Base-by-base conservation (phyloP, 2,329 filamentous ascomycete genomes). In the Fusarium equiseti region DNA sequence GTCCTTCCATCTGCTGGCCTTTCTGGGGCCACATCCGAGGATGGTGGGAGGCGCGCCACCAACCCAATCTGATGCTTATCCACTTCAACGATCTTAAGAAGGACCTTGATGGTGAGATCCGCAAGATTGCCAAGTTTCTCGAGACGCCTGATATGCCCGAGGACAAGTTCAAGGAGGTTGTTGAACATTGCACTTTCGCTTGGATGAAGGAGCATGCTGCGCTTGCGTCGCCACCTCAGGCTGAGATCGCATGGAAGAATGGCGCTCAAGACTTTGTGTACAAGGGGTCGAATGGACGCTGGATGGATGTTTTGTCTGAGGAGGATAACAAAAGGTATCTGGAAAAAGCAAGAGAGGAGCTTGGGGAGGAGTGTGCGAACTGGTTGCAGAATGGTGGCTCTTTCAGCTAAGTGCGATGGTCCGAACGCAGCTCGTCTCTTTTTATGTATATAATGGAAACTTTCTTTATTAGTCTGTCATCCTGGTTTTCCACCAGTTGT, bases 51-150 rank as follows among this genome's bases (percentile, higher is more conserved):
- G 31, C 32, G 2, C 32, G 61, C 0, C 13, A 66, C 1, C 46
- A 66, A 3, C 61, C 63, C 0, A 66, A 66, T 8, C 9, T 66
- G 0, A 49, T 60, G n/a, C 8, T 66, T 0, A 7, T 66, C 0
- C 63, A 66, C 12, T 66, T 66, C 20, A 66, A 66, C 1, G 63
- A 66, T 13, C 63, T 66, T 1, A 66, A 66, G 9, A 56, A 31
- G 0, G 63, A 66, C 12, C 61, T 66, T 1, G 46, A 52, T 0
- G 61, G 46, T 1, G 46, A 50, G 0, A 44, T 66, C 1, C 55
- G 48, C 8, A 43, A 46, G 3, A 60, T 66, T 6, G 46, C 61
- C 0, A 44, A 66, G 4, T 66, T 66, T 0, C 13, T 66, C 0
- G 61, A 66, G 6, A 53, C 46, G 1, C 46, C 53, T 0, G 46